Evolutionary conservation across 1,284 basidiomycete species (phyloP).

Genomic region (Agaricales sp.): DNA sequence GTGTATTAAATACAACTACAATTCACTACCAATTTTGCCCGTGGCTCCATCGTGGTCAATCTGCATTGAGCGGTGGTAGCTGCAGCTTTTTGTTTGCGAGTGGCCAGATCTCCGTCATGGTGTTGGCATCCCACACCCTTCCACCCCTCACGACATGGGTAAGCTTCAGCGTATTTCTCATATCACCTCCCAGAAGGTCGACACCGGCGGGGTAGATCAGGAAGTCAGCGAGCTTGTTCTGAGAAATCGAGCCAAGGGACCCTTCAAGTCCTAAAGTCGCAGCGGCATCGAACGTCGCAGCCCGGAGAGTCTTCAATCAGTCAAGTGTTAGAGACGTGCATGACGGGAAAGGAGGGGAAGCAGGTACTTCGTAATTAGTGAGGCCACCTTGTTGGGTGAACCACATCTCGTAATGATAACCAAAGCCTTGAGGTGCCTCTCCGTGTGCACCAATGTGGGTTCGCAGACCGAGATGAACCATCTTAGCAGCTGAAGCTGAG

Average conservation of each 20-base stretch:
- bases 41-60: no score
- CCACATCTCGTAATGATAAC: slow-evolving; percentile 64
- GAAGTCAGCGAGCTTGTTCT: slow-evolving; percentile 60
- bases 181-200: slow-evolving; percentile 43
- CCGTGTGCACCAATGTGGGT: slow-evolving; percentile 67
- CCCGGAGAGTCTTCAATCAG: slow-evolving; percentile 42
- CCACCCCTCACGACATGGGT: slow-evolving; percentile 50
- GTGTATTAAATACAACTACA: no score
- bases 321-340: background rate
- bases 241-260: slow-evolving; percentile 50
- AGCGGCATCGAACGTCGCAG: slow-evolving; percentile 56
- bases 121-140: slow-evolving; percentile 53
- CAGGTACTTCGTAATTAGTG: slow-evolving; percentile 35
- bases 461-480: slow-evolving; percentile 50
- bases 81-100: slow-evolving; percentile 40
- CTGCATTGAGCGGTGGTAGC: slow-evolving; percentile 49
- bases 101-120: slow-evolving; percentile 63
- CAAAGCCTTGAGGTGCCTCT: slow-evolving; percentile 62
- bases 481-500: slow-evolving; percentile 51
- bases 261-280: slow-evolving; percentile 48
- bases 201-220: slow-evolving; percentile 49
- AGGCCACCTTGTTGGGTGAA: slow-evolving; percentile 52
- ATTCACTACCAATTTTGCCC: no score
- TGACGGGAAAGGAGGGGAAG: background rate
- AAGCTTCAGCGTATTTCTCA: slow-evolving; percentile 37